Evolutionary conservation across 352 stramenopile species (phyloP), one percentile per base, ranked within the genome.

Genomic region (Phytophthora brassicae): DNA sequence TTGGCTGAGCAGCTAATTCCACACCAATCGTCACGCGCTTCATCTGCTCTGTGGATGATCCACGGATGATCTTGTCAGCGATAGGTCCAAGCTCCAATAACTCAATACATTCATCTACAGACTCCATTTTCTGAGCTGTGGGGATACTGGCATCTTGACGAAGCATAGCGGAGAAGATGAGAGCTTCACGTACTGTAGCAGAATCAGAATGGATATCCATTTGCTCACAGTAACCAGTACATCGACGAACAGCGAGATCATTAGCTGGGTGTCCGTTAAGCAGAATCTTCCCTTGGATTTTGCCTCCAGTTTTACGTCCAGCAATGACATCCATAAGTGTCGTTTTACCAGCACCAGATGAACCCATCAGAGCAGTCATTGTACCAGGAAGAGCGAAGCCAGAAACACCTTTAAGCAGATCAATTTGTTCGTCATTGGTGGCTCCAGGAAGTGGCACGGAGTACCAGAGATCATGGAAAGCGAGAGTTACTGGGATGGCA

Each of bases 121-220:
- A 70, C 23, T 59, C 71, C 35, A 69, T 56, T 56, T 79, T 79
- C 35, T 74, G 56, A 3, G 51, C 51, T 3, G 61, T 68, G 3
- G 71, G 51, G 11, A 79, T 50, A 28, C 48, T 70, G 41, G 61
- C 58, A 17, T 70, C 69, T 24, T 63, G 68, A 38, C 89, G 72
- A 22, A 98, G 57, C 45, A 85, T 82, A 3, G 92, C 88, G 36
- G 78, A 91, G 59, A 98, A 98, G 7, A 69, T 54, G 31, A 98
- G 84, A 7, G 88, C 83, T 56, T 98, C 92, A 17, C 89, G 75
- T 4, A 93, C 79, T 1, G 90, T 97, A 1, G 63, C 64, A 1
- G 62, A 69, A 23, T 68, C 50, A 5, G 43, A 60, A 35, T 56
- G 48, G 48, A 56, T 56, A 35, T 56, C 48, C 48, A 56, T 56